Base-by-base conservation (phyloP, 108 stramenopile species). In the Nitzschia palea region DNA sequence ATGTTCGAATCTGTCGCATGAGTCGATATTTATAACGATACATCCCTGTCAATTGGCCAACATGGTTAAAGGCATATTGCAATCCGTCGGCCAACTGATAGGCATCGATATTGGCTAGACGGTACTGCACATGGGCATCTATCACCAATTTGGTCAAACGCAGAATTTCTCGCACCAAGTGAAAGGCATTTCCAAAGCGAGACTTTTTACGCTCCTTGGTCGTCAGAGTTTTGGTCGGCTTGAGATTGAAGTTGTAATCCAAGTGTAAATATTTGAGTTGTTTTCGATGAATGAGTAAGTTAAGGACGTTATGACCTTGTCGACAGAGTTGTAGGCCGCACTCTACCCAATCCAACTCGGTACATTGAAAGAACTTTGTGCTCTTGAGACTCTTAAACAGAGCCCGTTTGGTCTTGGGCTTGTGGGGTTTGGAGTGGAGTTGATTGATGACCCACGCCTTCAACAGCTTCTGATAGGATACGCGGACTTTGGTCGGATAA, bases 161-260 rank as follows among this genome's bases (percentile, higher is more conserved):
- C 50, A 99, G 78, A 60, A 99, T 97, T 80, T 99, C 99, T 42
- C 99, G 86, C 0, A 95, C 95, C 32, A 99, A 83, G 77, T 99
- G 99, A 77, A 99, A 99, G 4, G 99, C 99, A 73, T 93, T 93
- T 44, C 95, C 91, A 67, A 95, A 93, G 17, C 95, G 89, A 55
- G 92, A 93, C 74, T 99, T 99, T 74, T 99, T 99, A 29, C 99
- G 79, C 73, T 99, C 99, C 83, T 99, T 99, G 35, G 99, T 99
- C 12, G 99, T 99, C 52, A 99, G 76, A n/a, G 99, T 99, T 84
- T 99, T 99, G 66, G 97, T 97, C 20, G 99, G 99, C 79, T 99
- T 99, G 44, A 99, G 78, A 71, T 98, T 99, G 74, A 99, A 99
- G 80, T 99, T 99, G 90, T 98, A 99, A 74, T 99, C 99, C 54